Base-by-base conservation (phyloP, 192 early-diverging fungal genomes). In the Backusella mclennaniae region DNA sequence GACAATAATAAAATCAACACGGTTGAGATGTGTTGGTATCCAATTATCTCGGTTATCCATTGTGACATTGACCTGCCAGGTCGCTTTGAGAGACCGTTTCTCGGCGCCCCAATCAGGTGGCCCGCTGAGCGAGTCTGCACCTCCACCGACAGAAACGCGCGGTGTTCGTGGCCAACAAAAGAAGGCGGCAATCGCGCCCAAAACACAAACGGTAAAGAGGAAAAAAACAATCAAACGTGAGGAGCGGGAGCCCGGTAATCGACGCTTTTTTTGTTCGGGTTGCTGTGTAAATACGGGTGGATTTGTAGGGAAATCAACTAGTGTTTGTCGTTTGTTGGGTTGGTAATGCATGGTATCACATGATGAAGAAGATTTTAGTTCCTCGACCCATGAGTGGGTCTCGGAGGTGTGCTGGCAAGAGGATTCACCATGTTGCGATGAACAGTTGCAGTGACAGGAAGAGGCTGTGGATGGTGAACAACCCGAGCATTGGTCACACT, bases 91-190 rank as follows among this genome's bases (percentile, higher is more conserved):
- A 0, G 15, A 19, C 26, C 21, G 77, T 39, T n/a, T 59, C 33
- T 21, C 46, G 56, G 14, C 31, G 9, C 72, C 67, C 77, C 77
- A 79, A 41, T 36, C 35, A 3, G 73, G 46, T 0, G 67, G 56
- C 7, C 59, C 77, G 29, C 53, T 67, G 0, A 31, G 23, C 1
- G 44, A 70, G 7, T 42, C 77, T 14, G 66, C 26, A 26, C 66
- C 67, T 15, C 46, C 42, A 23, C 77, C 77, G 17, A 79, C 29
- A 5, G 67, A 49, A 14, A 79, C 67, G 6, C 33, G 52, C 6
- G 77, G 77, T 35, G 67, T 68, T 26, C 77, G 72, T 42, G 77
- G 77, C 77, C 77, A 79, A 12, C 77, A 74, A 39, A 79, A 74
- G 36, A 69, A 79, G 29, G 74, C 66, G 2, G 74, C 66, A 35